Conservation (phyloP, 2,329 filamentous ascomycete genomes). For the Pleoardoris graminearum region DNA sequence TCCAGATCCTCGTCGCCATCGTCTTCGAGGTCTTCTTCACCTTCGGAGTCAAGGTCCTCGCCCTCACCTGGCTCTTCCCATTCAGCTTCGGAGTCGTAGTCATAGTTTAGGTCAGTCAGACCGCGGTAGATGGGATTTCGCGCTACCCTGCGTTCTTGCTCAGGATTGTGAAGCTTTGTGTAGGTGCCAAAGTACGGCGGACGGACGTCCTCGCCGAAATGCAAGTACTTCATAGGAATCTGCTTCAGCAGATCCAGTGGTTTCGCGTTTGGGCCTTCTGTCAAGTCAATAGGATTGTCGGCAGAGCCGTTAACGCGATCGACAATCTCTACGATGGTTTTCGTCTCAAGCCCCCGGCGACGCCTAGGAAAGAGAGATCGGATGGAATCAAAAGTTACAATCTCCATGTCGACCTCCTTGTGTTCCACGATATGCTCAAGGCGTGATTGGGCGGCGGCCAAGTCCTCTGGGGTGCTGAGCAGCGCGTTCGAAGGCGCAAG, state of each 20-base stretch:
- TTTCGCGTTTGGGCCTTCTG: constrained; percentile 33
- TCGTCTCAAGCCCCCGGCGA: constrained; percentile 22
- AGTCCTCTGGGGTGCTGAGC: constrained; percentile 31
- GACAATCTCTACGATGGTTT: constrained; percentile 44
- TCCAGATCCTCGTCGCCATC: constrained; percentile 85
- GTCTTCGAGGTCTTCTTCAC: constrained; percentile 69
- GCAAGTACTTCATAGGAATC: constrained; percentile 66
- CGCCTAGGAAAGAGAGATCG: constrained; percentile 21
- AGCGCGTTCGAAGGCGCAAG: constrained; percentile 61
- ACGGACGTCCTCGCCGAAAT: constrained; percentile 65
- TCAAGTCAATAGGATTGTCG: constrained; percentile 50
- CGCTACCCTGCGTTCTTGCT: constrained; percentile 52
- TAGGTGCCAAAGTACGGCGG: constrained; percentile 74
- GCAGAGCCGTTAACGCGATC: constrained; percentile 50
- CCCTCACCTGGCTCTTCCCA: constrained; percentile 78
- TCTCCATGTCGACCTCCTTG: constrained; percentile 19
- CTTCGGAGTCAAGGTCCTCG: constrained; percentile 67
- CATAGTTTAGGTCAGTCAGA: constrained; percentile 71
- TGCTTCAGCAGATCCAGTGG: constrained; percentile 51
- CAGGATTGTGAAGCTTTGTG: constrained; percentile 60
- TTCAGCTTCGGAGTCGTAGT: constrained; percentile 84
- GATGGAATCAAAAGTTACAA: constrained; percentile 21
- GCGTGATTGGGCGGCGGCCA: constrained; percentile 31
- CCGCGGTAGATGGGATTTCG: constrained; percentile 59
- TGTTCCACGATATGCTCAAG: constrained; percentile 31